These are phyloP conservation scores for Saprolegnia parasitica DNA, from an alignment of 352 stramenopile genomes.

Conservation along the genomic window DNA sequence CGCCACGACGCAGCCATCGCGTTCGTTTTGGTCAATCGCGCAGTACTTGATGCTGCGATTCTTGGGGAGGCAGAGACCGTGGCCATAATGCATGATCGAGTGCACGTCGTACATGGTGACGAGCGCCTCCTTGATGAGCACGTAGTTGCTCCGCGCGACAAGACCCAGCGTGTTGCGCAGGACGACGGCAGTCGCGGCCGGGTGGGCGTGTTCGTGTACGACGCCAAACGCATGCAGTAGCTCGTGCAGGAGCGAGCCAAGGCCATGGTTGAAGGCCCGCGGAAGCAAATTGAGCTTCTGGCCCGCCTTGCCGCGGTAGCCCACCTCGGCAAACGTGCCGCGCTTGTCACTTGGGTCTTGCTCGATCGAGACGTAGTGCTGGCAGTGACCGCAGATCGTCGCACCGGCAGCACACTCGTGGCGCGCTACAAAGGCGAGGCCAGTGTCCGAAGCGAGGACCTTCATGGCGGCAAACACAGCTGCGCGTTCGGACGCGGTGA, in stretches of 20 bases:
- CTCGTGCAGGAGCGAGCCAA: constrained; percentile 56
- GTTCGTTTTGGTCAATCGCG: constrained; percentile 47
- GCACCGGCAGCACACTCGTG: constrained; percentile 53
- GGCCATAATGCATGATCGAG: constrained; percentile 78
- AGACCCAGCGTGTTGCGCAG: constrained; percentile 45
- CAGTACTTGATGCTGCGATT: constrained; percentile 63
- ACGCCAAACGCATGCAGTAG: constrained; percentile 60
- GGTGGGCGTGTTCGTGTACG: constrained; percentile 71
- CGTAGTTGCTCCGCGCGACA: constrained; percentile 49
- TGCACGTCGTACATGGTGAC: constrained; percentile 60
- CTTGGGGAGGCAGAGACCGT: constrained; percentile 66
- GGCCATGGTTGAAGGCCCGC: constrained; percentile 51
- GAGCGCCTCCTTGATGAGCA: constrained; percentile 52
- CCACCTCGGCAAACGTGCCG: constrained; percentile 45
- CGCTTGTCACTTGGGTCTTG: constrained; percentile 57
- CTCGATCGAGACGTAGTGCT: constrained; percentile 66
- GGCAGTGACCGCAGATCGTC: constrained; percentile 35
- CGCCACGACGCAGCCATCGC: constrained; percentile 58
- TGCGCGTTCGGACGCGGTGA: constrained; percentile 41
- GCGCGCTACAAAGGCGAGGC: constrained; percentile 53
- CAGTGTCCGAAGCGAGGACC: constrained; percentile 45
- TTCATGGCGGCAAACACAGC: constrained; percentile 47
- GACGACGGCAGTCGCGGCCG: constrained; percentile 57
- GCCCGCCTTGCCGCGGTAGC: constrained; percentile 57
- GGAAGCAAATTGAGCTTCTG: constrained; percentile 68